phyloP scores from a whole-genome alignment of 2,329 filamentous ascomycete genomes.

The Ceratocystis cacaofunesta region DNA sequence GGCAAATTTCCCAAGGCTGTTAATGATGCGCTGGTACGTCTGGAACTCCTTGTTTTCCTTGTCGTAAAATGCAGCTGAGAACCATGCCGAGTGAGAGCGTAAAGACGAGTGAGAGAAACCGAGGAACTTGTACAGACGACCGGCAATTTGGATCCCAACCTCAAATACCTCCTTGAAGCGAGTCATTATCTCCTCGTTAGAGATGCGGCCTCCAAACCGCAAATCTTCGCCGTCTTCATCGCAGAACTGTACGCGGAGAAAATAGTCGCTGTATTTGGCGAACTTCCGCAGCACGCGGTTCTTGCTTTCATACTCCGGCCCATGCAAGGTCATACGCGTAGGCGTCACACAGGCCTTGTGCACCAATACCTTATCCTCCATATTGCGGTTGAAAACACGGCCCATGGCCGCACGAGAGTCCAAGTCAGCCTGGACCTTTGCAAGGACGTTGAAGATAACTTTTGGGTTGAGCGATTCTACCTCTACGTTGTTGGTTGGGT shows the following conservation, averaged over 20 bases:
- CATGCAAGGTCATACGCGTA: conserved; percentile 39
- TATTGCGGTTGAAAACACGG: conserved; percentile 17
- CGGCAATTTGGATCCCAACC: conserved; percentile 47
- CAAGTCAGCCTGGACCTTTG: conserved; percentile 29
- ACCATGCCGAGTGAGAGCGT: conserved; percentile 56
- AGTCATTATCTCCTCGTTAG: conserved; percentile 34
- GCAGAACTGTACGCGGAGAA: conserved; percentile 55
- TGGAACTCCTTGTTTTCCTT: conserved; percentile 22
- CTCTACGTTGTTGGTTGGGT: conserved; percentile 36
- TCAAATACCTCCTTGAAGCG: conserved; percentile 48
- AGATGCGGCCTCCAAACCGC: conserved; percentile 29
- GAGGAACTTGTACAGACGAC: conserved; percentile 48
- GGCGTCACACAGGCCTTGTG: conserved; percentile 40
- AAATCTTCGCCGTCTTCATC: conserved; percentile 59
- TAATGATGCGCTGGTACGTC: conserved; percentile 31
- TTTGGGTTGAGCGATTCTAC: conserved; percentile 28
- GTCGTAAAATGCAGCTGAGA: conserved; percentile 34
- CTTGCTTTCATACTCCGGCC: conserved; percentile 50
- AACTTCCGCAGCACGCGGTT: conserved; percentile 60
- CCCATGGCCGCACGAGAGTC: conserved; percentile 18
- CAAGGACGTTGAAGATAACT: conserved; percentile 28
- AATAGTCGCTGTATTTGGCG: conserved; percentile 41
- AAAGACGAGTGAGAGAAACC: conserved; percentile 71
- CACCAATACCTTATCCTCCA: conserved; percentile 12
- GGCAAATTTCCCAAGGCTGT: conserved; percentile 34